These are phyloP conservation scores for Kodamaea hsintzibuensis DNA, from an alignment of 805 yeast species.

Conservation along the genomic window DNA sequence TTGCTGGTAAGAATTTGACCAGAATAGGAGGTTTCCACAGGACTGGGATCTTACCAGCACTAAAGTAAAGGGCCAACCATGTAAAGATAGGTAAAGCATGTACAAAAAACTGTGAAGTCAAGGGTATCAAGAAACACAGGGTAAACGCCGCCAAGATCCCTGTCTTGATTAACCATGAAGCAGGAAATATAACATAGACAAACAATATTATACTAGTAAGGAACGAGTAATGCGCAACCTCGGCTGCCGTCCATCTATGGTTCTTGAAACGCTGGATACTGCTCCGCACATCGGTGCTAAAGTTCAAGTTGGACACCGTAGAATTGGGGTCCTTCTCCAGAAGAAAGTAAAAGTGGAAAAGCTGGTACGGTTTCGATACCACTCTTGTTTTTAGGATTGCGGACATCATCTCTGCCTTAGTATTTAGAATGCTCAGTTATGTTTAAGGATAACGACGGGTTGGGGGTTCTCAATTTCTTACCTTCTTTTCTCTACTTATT, in stretches of 20 bases:
- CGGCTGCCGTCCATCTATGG: conserved; percentile 46
- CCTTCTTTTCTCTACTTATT: background rate
- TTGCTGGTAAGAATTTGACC: conserved; percentile 84
- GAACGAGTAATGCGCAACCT: conserved; percentile 53
- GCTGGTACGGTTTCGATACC: conserved; percentile 40
- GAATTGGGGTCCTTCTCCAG: conserved; percentile 52
- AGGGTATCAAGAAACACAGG: conserved; percentile 61
- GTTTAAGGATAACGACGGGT: too few species aligned
- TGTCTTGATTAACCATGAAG: conserved; percentile 41
- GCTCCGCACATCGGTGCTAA: conserved; percentile 47
- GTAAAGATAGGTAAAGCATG: conserved; percentile 80
- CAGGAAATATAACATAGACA: conserved; percentile 61
- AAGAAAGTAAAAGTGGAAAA: conserved; percentile 53
- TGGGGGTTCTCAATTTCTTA: background rate
- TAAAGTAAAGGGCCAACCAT: conserved; percentile 83
- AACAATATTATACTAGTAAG: conserved; percentile 53
- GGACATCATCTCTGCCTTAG: conserved; percentile 5
- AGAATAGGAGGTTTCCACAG: conserved; percentile 82
- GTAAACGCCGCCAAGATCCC: conserved; percentile 43
- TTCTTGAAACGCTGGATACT: conserved; percentile 43
- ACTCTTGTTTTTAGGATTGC: conserved; percentile 24
- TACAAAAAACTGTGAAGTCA: conserved; percentile 80
- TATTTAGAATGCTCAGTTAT: too few species aligned
- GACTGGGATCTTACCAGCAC: conserved; percentile 72
- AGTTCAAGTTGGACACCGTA: conserved; percentile 50